Evolutionary conservation across 2,329 filamentous ascomycete genomes (phyloP).

Genomic region (Aspergillus transmontanensis): DNA sequence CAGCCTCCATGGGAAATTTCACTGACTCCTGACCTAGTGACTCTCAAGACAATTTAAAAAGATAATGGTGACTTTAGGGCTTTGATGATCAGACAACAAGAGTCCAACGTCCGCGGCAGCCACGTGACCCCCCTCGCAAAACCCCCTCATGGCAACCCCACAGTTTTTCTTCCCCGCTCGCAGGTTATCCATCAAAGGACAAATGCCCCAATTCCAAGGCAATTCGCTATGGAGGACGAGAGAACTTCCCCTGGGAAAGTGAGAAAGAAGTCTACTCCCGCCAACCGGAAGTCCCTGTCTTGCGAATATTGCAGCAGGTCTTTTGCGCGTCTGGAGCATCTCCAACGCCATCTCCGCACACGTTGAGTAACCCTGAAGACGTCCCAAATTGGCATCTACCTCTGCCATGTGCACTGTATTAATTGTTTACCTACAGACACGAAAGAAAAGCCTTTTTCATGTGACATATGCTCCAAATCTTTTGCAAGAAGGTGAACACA

Average conservation of each 20-base stretch:
- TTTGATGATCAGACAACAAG: constrained; percentile 7
- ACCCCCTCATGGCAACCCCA: constrained; percentile 35
- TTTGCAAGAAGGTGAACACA: constrained; percentile 48
- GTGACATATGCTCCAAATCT: constrained; percentile 52
- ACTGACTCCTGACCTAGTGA: neutral
- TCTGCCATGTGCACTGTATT: constrained; percentile 16
- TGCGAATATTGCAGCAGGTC: constrained; percentile 53
- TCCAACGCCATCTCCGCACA: constrained; percentile 55
- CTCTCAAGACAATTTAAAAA: neutral
- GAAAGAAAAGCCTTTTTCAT: constrained; percentile 54
- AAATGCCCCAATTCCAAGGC: constrained; percentile 27
- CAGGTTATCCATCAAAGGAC: constrained; percentile 28
- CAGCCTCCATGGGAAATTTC: neutral
- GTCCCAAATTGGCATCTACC: constrained; percentile 11
- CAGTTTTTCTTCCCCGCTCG: constrained; percentile 44
- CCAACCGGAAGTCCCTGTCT: constrained; percentile 50
- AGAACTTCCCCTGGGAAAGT: constrained; percentile 37
- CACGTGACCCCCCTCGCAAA: constrained; percentile 23
- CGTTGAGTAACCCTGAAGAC: constrained; percentile 45
- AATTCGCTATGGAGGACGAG: constrained; percentile 43
- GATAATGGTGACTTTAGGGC: constrained; percentile 3
- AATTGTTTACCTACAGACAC: constrained; percentile 42
- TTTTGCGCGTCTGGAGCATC: constrained; percentile 53
- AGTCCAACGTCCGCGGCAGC: constrained; percentile 4
- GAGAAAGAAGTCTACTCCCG: constrained; percentile 43